These are phyloP conservation scores for Neocallimastix lanati DNA, from an alignment of 192 early-diverging fungal species.

Conservation along the genomic window DNA sequence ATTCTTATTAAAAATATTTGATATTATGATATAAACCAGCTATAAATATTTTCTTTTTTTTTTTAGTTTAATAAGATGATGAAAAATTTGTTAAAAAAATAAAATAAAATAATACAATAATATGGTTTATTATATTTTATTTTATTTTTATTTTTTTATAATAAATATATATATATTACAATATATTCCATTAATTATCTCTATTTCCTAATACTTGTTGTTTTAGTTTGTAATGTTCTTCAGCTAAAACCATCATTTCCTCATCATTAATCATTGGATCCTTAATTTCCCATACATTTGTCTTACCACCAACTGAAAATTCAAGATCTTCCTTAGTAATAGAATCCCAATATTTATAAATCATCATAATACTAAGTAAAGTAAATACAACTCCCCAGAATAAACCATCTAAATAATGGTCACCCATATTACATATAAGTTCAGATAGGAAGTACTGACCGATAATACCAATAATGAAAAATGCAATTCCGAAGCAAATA, in stretches of 20 bases:
- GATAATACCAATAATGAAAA: slow-evolving; percentile 73
- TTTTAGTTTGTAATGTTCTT: slow-evolving; percentile 1
- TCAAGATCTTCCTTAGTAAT: too few species aligned
- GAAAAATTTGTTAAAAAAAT: too few species aligned
- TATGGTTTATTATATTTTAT: too few species aligned
- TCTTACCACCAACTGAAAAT: slow-evolving; percentile 74
- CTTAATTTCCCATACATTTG: slow-evolving; percentile 63
- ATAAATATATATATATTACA: too few species aligned
- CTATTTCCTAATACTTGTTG: background rate
- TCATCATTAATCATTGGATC: slow-evolving; percentile 3
- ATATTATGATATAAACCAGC: too few species aligned
- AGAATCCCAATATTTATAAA: too few species aligned
- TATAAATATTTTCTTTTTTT: too few species aligned
- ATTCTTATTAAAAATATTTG: too few species aligned
- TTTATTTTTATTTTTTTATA: too few species aligned
- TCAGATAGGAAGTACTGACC: slow-evolving; percentile 62
- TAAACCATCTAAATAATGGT: slow-evolving; percentile 93
- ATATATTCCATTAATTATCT: too few species aligned
- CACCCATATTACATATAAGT: slow-evolving; percentile 67
- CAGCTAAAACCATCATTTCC: slow-evolving; percentile 3
- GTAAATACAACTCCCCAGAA: slow-evolving; percentile 87
- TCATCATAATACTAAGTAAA: slow-evolving; percentile 90
- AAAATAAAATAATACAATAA: too few species aligned
- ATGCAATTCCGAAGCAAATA: slow-evolving; percentile 69
- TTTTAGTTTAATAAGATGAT: too few species aligned